Percentiles rank a stretch among this genome's conserved stretches.
Evolutionary conservation across 768 basidiomycete species (phyloP).

Genomic region (Cubamyces lactineus): DNA sequence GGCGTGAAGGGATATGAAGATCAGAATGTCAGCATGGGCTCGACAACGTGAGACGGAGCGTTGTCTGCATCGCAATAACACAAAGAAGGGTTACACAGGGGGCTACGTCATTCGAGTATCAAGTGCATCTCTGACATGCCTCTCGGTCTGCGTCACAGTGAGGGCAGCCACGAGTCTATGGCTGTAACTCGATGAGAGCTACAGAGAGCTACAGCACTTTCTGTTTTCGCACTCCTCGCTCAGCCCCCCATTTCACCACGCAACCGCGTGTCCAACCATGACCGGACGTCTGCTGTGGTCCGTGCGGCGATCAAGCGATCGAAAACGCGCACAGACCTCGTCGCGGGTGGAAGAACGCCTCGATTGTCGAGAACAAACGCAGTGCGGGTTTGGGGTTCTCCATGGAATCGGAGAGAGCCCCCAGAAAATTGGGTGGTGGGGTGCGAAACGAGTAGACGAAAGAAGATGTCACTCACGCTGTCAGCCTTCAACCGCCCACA

Average conservation of each 20-base stretch:
- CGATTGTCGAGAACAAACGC: slow-evolving; percentile 76
- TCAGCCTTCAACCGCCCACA: slow-evolving; percentile 98
- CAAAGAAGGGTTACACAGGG: slow-evolving; percentile 55
- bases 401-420: slow-evolving; percentile 93
- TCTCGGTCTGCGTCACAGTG: slow-evolving; percentile 73
- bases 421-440: slow-evolving; percentile 96
- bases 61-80: slow-evolving; percentile 29
- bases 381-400: slow-evolving; percentile 95
- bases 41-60: slow-evolving; percentile 35
- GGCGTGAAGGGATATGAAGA: slow-evolving; percentile 47
- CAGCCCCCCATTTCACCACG: slow-evolving; percentile 98
- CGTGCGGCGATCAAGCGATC: slow-evolving; percentile 93
- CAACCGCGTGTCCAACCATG: slow-evolving; percentile 85
- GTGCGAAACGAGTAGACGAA: slow-evolving; percentile 91
- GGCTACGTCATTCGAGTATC: slow-evolving; percentile 58
- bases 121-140: slow-evolving; percentile 65
- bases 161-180: slow-evolving; percentile 52
- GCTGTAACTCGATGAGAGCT: slow-evolving; percentile 32
- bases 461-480: slow-evolving; percentile 83
- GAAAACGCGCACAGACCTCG: slow-evolving; percentile 83
- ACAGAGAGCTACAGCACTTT: slow-evolving; percentile 18
- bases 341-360: slow-evolving; percentile 83
- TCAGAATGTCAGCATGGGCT: slow-evolving; percentile 66
- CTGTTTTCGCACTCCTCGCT: slow-evolving; percentile 89
- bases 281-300: slow-evolving; percentile 67